Evolutionary conservation across 2,329 filamentous ascomycete species (phyloP), one percentile per base, ranked within the genome.

Genomic region (Xylariaceae sp.): DNA sequence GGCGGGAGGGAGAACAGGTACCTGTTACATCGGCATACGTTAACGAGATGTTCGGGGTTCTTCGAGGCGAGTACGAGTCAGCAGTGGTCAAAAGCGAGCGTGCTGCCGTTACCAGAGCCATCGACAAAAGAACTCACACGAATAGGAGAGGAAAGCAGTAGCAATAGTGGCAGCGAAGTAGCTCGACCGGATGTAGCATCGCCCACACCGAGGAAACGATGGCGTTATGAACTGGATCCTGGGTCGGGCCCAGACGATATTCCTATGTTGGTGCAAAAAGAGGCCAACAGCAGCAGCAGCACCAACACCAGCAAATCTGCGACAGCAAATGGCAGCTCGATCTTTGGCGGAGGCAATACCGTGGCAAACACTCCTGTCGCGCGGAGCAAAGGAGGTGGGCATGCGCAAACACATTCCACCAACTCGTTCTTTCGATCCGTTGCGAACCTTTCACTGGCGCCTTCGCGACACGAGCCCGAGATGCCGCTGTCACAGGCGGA

Each of bases 31-130:
- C 78, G 83, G 45, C 77, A 96, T 57, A 95, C 91, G 31, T 71
- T 97, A 52, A 83, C 87, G 24, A 87, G 94, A 64, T 95, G 87
- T 58, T 95, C 89, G 4, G 89, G 89, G 13, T 96, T 95, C 71
- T 97, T 97, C 61, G 88, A 95, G 64, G 85, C 87, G 18, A 87
- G 82, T 59, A 89, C 84, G 34, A 89, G 81, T 55, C 81, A 84
- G 43, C 83, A 90, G 61, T 94, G 88, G 87, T 81, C 82, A 18
- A 67, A 67, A 45, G 64, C 67, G 6, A 65, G 61, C 35, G 45
- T 57, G 19, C 37, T 64, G 11, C 60, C 64, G 19, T 44, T 59
- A 26, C 56, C 61, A 15, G 59, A 63, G 34, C 52, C 57, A 8
- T 63, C 64, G 22, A 66, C 52, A 41, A 57, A 42, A 47, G 61